These are phyloP conservation scores for Lolium multiflorum DNA, from an alignment of 176 grass and related monocot genomes.

Conservation along the genomic window DNA sequence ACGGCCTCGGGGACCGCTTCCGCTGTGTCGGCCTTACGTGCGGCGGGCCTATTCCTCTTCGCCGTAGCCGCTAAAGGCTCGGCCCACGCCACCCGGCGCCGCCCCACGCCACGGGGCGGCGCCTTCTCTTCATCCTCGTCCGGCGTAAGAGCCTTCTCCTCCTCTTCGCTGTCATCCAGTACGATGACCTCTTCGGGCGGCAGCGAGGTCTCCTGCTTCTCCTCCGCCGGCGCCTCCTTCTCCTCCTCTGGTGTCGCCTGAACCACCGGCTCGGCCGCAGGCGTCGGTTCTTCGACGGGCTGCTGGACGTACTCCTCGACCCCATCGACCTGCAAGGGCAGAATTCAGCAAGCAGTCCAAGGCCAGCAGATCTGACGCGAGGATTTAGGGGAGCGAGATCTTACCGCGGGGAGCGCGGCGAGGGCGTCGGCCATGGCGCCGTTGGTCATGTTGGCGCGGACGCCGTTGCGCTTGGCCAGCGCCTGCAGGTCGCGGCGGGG, in stretches of 20 bases:
- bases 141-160: neutral
- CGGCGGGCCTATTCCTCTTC: neutral
- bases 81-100: neutral
- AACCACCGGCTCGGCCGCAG: conserved; percentile 2
- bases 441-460: conserved; percentile 83
- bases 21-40: conserved; percentile 3
- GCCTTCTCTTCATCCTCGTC: neutral
- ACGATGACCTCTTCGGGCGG: neutral
- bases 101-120: neutral
- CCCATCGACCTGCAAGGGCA: conserved; percentile 3
- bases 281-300: neutral
- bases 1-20: neutral
- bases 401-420: conserved; percentile 58
- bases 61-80: conserved; percentile 2
- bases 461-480: conserved; percentile 83
- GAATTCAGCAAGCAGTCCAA: neutral
- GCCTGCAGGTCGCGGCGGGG: conserved; percentile 76
- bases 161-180: neutral
- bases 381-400: neutral
- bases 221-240: too few species aligned
- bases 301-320: conserved; percentile 32
- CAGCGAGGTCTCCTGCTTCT: neutral
- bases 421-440: conserved; percentile 88
- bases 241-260: neutral
- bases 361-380: neutral